Evolutionary conservation across 2,329 filamentous ascomycete species (phyloP).

Genomic region (Fusarium chuoi): DNA sequence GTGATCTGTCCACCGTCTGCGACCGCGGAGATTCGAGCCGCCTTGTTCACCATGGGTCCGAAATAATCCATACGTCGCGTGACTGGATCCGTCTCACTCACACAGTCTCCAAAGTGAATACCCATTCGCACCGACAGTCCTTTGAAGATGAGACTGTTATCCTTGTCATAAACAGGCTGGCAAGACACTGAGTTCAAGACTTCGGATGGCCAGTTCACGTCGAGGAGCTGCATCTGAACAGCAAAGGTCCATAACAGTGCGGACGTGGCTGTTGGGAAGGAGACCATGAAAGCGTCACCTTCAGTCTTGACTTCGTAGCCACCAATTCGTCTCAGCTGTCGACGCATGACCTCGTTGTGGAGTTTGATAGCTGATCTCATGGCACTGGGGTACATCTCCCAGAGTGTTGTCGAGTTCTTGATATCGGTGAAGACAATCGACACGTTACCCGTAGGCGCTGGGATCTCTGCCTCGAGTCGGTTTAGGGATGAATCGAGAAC

Average conservation of each 20-base stretch:
- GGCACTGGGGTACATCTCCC: constrained; percentile 93
- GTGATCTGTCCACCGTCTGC: constrained; percentile 97
- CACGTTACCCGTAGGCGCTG: constrained; percentile 89
- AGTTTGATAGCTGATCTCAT: constrained; percentile 98
- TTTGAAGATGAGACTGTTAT: constrained; percentile 90
- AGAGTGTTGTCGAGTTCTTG: constrained; percentile 95
- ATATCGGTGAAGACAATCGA: constrained; percentile 98
- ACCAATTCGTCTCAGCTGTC: constrained; percentile 91
- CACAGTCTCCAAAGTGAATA: constrained; percentile 92
- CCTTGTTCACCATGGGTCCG: constrained; percentile 98
- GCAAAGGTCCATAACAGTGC: constrained; percentile 97
- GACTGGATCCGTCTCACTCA: constrained; percentile 95
- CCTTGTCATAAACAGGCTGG: constrained; percentile 82
- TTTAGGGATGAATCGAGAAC: constrained; percentile 88
- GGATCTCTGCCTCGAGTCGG: constrained; percentile 88
- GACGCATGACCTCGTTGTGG: constrained; percentile 96
- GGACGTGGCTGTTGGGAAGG: constrained; percentile 94
- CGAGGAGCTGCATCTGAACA: constrained; percentile 86
- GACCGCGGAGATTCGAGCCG: constrained; percentile 90
- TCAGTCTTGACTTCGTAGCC: constrained; percentile 99
- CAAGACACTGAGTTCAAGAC: constrained; percentile 88
- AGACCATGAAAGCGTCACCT: constrained; percentile 99
- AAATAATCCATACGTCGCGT: constrained; percentile 99
- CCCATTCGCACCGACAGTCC: constrained; percentile 97
- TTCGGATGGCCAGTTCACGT: constrained; percentile 92